Percentiles rank a stretch among this genome's conserved stretches.
phyloP scores from a whole-genome alignment of 768 basidiomycete genomes.

The Amanita fuliginea region DNA sequence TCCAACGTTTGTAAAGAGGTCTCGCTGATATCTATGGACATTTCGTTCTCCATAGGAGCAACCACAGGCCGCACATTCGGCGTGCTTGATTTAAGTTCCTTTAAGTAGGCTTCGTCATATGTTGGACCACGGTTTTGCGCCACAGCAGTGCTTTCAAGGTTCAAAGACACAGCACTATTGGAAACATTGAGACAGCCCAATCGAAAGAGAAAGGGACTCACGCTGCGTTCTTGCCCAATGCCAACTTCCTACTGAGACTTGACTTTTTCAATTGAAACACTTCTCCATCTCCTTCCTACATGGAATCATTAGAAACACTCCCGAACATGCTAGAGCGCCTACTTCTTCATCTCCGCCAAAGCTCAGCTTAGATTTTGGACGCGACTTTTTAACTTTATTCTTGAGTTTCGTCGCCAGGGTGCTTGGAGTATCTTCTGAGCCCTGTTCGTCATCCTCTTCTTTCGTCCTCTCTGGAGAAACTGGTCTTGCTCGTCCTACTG shows the following conservation, averaged over 20 bases:
- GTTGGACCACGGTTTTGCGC: slow-evolving; percentile 42
- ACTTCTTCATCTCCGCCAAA: slow-evolving; percentile 63
- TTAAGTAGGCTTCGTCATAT: slow-evolving; percentile 66
- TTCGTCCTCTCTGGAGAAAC: slow-evolving; percentile 25
- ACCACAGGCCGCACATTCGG: slow-evolving; percentile 35
- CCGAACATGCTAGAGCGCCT: slow-evolving; percentile 13
- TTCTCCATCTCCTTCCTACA: slow-evolving; percentile 48
- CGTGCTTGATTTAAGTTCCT: slow-evolving; percentile 72
- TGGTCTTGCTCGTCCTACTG: slow-evolving; percentile 28
- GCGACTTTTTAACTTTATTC: slow-evolving; percentile 56
- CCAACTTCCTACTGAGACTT: slow-evolving; percentile 54
- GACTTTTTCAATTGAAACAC: slow-evolving; percentile 78
- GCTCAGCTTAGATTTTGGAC: slow-evolving; percentile 60
- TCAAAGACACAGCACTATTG: slow-evolving; percentile 22
- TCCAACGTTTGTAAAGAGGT: slow-evolving; percentile 22
- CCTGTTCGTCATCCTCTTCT: slow-evolving; percentile 16
- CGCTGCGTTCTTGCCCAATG: slow-evolving; percentile 46
- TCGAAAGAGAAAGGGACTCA: slow-evolving; percentile 15
- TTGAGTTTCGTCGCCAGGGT: slow-evolving; percentile 57
- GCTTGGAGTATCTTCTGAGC: slow-evolving; percentile 42
- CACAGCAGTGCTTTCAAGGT: slow-evolving; percentile 47
- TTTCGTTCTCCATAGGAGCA: slow-evolving; percentile 23
- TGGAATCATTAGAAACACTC: slow-evolving; percentile 16
- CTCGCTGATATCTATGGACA: slow-evolving; percentile 28
- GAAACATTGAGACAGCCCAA: slow-evolving; percentile 1